Evolutionary conservation across 257 asterid genomes (phyloP).

Genomic region (Leptodermis oblonga): DNA sequence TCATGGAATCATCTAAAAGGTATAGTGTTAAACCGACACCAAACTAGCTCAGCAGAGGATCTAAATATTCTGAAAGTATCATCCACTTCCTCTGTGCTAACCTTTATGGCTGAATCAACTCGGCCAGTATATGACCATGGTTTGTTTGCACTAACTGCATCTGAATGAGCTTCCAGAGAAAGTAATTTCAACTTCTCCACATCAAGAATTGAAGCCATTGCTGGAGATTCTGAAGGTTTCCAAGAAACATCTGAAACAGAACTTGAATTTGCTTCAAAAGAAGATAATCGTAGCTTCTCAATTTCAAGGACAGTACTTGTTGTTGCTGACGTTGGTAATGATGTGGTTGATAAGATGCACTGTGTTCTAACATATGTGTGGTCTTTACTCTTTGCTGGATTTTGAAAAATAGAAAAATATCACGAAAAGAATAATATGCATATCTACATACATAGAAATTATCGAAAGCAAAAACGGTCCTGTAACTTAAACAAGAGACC

Average conservation of each 20-base stretch:
- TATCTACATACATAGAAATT: conserved; percentile 8
- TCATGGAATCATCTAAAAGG: neutral
- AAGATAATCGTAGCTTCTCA: conserved; percentile 55
- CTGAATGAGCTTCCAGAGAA: conserved; percentile 54
- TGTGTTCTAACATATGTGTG: conserved; percentile 48
- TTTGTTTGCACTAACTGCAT: conserved; percentile 40
- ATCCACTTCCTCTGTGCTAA: conserved; percentile 18
- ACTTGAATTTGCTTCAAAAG: conserved; percentile 55
- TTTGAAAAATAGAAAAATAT: conserved; percentile 16
- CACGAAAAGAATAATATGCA: conserved; percentile 12
- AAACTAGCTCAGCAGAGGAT: neutral
- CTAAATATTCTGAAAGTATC: neutral
- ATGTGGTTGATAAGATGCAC: conserved; percentile 62
- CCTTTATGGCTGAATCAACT: conserved; percentile 57
- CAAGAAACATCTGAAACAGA: conserved; percentile 54
- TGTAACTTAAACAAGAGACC: neutral
- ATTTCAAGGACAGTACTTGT: conserved; percentile 56
- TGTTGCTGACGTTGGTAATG: conserved; percentile 43
- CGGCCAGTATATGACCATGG: conserved; percentile 52
- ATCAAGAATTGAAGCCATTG: conserved; percentile 51
- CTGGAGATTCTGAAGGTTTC: conserved; percentile 35
- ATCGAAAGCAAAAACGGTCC: neutral
- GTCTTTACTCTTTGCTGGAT: conserved; percentile 81
- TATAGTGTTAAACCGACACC: neutral
- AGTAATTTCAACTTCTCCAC: conserved; percentile 49